These are phyloP conservation scores for Agaricales sp. DNA, from an alignment of 1,284 basidiomycete genomes.

Conservation along the genomic window DNA sequence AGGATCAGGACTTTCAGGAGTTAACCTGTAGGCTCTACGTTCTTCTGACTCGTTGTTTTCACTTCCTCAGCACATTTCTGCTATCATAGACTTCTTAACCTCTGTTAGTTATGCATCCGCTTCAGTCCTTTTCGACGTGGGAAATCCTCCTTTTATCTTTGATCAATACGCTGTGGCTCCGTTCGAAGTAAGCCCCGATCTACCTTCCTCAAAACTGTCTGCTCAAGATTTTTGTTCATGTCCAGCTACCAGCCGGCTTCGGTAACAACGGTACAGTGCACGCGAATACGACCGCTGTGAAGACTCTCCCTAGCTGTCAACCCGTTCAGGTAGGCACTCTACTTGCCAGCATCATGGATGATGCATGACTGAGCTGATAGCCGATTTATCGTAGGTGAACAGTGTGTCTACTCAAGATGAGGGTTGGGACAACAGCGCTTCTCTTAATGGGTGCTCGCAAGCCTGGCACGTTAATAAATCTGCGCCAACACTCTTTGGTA, in stretches of 20 bases:
- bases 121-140: conserved; percentile 32
- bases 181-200: conserved; percentile 25
- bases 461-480: conserved; percentile 28
- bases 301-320: conserved; percentile 31
- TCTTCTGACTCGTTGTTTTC: conserved; percentile 3
- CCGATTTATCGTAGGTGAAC: conserved; percentile 14
- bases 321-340: conserved; percentile 22
- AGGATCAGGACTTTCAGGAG: conserved; percentile 30
- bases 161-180: conserved; percentile 32
- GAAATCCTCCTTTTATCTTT: conserved; percentile 31
- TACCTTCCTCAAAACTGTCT: not conserved
- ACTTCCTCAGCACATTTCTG: not conserved
- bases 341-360: not conserved
- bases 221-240: not conserved
- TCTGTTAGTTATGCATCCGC: conserved; percentile 44
- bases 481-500: conserved; percentile 30
- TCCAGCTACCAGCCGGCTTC: conserved; percentile 20
- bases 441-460: conserved; percentile 27
- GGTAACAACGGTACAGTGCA: conserved; percentile 26
- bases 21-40: conserved; percentile 27
- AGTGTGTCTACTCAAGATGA: no score
- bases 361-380: conserved; percentile 14
- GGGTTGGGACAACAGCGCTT: conserved; percentile 35
- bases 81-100: conserved; percentile 40
- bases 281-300: conserved; percentile 36